These are phyloP conservation scores for Thozetella sp. DNA, from an alignment of 495 filamentous ascomycete species.

Conservation along the genomic window DNA sequence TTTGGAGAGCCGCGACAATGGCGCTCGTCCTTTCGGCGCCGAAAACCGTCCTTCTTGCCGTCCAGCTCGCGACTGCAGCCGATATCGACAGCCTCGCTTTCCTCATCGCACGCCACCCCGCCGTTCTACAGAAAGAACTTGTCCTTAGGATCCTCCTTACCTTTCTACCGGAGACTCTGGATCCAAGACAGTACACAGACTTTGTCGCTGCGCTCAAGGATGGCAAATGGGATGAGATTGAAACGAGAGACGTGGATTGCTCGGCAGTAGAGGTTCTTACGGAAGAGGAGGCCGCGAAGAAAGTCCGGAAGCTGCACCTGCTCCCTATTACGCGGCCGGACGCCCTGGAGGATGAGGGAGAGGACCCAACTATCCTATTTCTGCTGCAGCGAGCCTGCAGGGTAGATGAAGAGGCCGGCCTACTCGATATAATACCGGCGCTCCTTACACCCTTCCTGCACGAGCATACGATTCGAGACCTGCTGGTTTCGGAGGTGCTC, in stretches of 20 bases:
- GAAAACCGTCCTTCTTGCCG: conserved; percentile 66
- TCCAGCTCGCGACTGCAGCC: conserved; percentile 54
- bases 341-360: conserved; percentile 39
- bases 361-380: conserved; percentile 68
- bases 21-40: conserved; percentile 51
- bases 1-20: conserved; percentile 26
- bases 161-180: conserved; percentile 77
- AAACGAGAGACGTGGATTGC: conserved; percentile 48
- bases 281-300: conserved; percentile 66
- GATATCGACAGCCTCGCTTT: conserved; percentile 64
- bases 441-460: conserved; percentile 78
- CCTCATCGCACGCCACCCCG: conserved; percentile 59
- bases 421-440: conserved; percentile 70
- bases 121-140: conserved; percentile 63
- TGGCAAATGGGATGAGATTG: conserved; percentile 32
- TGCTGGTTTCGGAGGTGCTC: conserved; percentile 78
- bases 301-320: conserved; percentile 70
- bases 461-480: conserved; percentile 65
- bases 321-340: conserved; percentile 58
- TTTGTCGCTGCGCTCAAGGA: conserved; percentile 59
- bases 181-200: conserved; percentile 63
- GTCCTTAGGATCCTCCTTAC: conserved; percentile 81
- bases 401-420: conserved; percentile 78
- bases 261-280: conserved; percentile 63
- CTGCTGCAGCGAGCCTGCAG: conserved; percentile 73